Percentiles rank a stretch among this genome's conserved stretches.
Conservation (phyloP, 2,329 filamentous ascomycete genomes). For the Fusarium pilosicola region DNA sequence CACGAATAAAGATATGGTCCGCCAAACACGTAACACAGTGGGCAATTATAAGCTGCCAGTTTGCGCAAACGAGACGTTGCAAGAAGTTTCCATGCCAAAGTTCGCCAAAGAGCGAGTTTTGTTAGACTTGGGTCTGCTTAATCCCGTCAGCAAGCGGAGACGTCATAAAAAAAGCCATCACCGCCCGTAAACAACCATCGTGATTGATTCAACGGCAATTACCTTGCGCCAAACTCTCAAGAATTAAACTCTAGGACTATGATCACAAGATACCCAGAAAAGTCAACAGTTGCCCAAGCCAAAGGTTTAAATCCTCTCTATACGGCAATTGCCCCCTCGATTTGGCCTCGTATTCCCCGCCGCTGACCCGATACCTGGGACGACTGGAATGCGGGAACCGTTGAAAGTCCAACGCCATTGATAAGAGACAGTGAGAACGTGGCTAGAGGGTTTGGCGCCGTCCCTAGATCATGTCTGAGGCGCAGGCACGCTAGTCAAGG, state of each 20-base stretch:
- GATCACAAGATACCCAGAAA: neutral
- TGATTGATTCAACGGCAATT: neutral
- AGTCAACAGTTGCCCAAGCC: neutral
- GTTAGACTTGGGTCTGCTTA: accelerated
- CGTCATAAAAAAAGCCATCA: neutral
- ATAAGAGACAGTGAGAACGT: neutral
- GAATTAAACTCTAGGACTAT: neutral
- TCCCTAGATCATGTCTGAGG: neutral
- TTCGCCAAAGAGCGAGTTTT: neutral
- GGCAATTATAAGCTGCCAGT: neutral
- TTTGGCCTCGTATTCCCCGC: neutral
- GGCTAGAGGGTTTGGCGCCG: constrained; percentile 9
- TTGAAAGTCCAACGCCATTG: neutral
- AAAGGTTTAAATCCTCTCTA: neutral
- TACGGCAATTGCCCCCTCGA: neutral
- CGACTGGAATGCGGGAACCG: constrained; percentile 5
- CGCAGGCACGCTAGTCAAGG: neutral
- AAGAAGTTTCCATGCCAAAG: neutral
- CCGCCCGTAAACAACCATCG: neutral
- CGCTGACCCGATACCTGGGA: neutral
- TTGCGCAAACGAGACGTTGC: neutral
- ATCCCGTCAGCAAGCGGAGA: neutral
- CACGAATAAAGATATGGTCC: no score
- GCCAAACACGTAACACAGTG: neutral
- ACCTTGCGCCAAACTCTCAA: neutral